Evolutionary conservation across 371 early-diverging fungal genomes (phyloP).

Genomic region (Mucor velutinosus): DNA sequence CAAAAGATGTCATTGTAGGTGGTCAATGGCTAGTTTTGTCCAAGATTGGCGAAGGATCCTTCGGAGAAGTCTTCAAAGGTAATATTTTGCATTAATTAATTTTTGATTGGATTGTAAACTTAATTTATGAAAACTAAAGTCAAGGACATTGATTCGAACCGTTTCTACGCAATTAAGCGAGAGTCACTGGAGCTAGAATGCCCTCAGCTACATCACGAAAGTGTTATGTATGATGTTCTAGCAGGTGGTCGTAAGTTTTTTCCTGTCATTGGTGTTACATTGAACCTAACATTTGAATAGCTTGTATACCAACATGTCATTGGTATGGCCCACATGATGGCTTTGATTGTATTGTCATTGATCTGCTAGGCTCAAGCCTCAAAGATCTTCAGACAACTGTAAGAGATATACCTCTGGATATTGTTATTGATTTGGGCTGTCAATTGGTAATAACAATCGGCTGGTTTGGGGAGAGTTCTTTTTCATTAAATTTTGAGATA

Average conservation of each 20-base stretch:
- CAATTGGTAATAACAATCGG: constrained; percentile 53
- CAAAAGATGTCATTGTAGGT: constrained; percentile 51
- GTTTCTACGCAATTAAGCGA: constrained; percentile 58
- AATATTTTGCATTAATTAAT: constrained; percentile 15
- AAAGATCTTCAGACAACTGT: constrained; percentile 78
- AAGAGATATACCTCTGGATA: constrained; percentile 46
- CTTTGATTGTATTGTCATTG: constrained; percentile 92
- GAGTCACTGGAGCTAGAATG: constrained; percentile 46
- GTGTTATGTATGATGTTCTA: constrained; percentile 49
- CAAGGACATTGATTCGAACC: constrained; percentile 43
- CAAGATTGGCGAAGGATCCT: constrained; percentile 65
- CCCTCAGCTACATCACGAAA: constrained; percentile 56
- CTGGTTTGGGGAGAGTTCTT: neutral
- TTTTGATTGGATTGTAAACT: constrained; percentile 3
- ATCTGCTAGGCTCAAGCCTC: constrained; percentile 94
- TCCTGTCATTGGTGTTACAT: neutral
- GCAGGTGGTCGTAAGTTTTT: constrained; percentile 54
- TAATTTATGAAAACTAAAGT: constrained; percentile 29
- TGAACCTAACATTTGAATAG: constrained; percentile 26
- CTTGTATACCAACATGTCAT: constrained; percentile 83
- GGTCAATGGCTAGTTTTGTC: constrained; percentile 60
- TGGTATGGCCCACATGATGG: constrained; percentile 94
- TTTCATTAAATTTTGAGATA: neutral
- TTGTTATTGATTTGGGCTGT: constrained; percentile 55
- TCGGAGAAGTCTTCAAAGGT: constrained; percentile 69